phyloP scores from a whole-genome alignment of 208 protist genomes.

The Endotrypanum monterogeii region DNA sequence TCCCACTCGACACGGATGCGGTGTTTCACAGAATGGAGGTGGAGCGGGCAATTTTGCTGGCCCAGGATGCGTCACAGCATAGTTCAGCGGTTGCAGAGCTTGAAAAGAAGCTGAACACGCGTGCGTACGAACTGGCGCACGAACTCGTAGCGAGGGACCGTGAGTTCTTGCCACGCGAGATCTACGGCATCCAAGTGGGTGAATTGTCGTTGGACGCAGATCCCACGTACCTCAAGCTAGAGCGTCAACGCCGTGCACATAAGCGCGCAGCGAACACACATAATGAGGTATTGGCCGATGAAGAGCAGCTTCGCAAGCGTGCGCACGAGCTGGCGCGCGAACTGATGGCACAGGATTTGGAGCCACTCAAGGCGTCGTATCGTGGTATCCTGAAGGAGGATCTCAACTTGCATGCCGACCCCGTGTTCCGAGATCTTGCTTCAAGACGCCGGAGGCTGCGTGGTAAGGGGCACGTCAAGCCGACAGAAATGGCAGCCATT shows the following conservation, averaged over 20 bases:
- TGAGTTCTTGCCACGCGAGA: constrained; percentile 48
- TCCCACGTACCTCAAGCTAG: constrained; percentile 58
- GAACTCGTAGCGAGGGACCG: constrained; percentile 42
- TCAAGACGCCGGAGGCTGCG: constrained; percentile 36
- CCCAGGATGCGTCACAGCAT: constrained; percentile 24
- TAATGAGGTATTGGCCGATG: constrained; percentile 47
- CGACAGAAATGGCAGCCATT: constrained; percentile 59
- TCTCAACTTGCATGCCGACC: constrained; percentile 71
- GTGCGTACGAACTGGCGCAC: constrained; percentile 47
- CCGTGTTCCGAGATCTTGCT: constrained; percentile 61
- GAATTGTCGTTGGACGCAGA: constrained; percentile 71
- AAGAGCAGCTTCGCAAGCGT: constrained; percentile 49
- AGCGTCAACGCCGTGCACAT: constrained; percentile 54
- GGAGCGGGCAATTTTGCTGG: constrained; percentile 62
- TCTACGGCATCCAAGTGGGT: constrained; percentile 63
- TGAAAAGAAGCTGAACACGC: constrained; percentile 58
- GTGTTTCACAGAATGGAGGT: constrained; percentile 53
- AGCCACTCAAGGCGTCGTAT: constrained; percentile 51
- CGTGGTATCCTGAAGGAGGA: constrained; percentile 70
- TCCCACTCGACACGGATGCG: constrained; percentile 60
- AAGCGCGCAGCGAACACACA: constrained; percentile 37
- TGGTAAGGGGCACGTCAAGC: constrained; percentile 36
- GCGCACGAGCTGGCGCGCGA: constrained; percentile 66
- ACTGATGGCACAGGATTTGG: constrained; percentile 60
- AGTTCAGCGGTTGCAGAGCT: constrained; percentile 23